phyloP scores from a whole-genome alignment of 805 yeast genomes.

The Komagataella phaffii region DNA sequence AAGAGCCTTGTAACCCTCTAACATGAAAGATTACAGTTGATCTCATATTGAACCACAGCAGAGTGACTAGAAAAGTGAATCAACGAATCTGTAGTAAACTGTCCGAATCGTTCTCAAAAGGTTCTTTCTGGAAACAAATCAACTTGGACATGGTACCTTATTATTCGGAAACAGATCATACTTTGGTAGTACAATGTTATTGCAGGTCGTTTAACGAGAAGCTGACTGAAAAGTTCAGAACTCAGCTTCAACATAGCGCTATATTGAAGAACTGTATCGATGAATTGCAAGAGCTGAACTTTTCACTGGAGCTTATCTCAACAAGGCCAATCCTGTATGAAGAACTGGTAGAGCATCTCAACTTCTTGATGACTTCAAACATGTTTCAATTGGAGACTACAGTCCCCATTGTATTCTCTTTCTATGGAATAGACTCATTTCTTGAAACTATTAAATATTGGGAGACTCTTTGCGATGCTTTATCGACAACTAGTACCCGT shows the following conservation, averaged over 20 bases:
- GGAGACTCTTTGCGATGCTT: background rate
- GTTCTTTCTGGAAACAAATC: background rate
- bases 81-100: background rate
- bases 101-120: background rate
- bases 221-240: background rate
- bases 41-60: background rate
- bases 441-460: constrained; percentile 2
- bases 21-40: background rate
- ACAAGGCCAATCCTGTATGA: background rate
- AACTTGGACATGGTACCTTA: background rate
- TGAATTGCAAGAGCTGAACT: background rate
- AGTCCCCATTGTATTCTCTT: constrained; percentile 17
- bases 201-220: background rate
- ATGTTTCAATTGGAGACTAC: constrained; percentile 10
- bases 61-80: background rate
- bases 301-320: background rate
- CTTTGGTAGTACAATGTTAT: background rate
- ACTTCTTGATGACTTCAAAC: constrained; percentile 13
- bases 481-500: background rate
- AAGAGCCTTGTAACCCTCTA: background rate
- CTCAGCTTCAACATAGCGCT: background rate
- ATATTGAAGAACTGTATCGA: background rate
- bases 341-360: constrained; percentile 9
- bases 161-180: background rate
- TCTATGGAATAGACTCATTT: constrained; percentile 2